A percentile compares a stretch with the other conserved stretches of the same genome.
Conservation (phyloP, 306 rosid genomes). For the Lupinus albus region DNA sequence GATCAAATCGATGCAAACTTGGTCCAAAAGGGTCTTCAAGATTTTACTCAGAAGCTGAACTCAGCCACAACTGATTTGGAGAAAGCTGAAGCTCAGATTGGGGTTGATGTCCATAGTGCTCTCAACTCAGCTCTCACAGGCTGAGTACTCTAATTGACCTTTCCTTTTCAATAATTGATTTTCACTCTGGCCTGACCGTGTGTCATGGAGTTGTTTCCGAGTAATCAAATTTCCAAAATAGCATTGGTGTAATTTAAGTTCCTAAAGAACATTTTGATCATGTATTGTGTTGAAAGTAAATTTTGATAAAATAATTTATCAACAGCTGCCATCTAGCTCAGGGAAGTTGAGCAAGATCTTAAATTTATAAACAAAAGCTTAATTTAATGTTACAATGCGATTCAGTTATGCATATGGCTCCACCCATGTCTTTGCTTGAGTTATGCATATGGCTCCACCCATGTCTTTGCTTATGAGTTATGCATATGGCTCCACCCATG, state of each 20-base stretch:
- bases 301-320: slow-evolving; percentile 55
- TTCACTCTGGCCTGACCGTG: too few species aligned
- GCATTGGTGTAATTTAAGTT: slow-evolving; percentile 47
- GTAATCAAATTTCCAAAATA: too few species aligned
- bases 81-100: slow-evolving; percentile 99
- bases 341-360: slow-evolving; percentile 47
- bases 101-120: slow-evolving; percentile 88
- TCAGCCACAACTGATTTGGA: slow-evolving; percentile 91
- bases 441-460: too few species aligned
- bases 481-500: too few species aligned
- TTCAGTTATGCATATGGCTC: too few species aligned
- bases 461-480: too few species aligned
- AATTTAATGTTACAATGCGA: too few species aligned
- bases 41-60: slow-evolving; percentile 89
- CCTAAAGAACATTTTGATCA: slow-evolving; percentile 39
- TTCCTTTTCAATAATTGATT: slow-evolving; percentile 29
- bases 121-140: slow-evolving; percentile 79
- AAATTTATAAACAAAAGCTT: slow-evolving; percentile 38
- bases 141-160: slow-evolving; percentile 47
- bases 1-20: slow-evolving; percentile 69
- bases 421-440: too few species aligned
- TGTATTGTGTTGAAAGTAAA: slow-evolving; percentile 48
- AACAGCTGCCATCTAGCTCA: slow-evolving; percentile 47
- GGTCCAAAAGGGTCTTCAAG: slow-evolving; percentile 95
- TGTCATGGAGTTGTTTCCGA: slow-evolving; percentile 43